Percentiles rank a stretch among this genome's conserved stretches.
These are phyloP conservation scores for Cladosporium phlei DNA, from an alignment of 2,329 filamentous ascomycete species.

Conservation along the genomic window DNA sequence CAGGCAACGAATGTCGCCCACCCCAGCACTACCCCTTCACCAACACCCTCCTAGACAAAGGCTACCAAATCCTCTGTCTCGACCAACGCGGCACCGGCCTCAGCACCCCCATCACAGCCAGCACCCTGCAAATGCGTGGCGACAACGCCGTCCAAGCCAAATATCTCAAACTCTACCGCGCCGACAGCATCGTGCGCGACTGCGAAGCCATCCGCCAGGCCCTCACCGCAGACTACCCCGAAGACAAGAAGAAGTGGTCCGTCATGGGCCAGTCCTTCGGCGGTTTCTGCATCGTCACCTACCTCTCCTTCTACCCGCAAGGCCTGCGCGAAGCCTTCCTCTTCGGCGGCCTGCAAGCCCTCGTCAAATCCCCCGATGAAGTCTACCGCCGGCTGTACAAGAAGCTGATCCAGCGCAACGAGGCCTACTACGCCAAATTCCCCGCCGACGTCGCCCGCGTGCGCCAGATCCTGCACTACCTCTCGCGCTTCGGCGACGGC, in stretches of 20 bases:
- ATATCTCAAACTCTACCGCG: slow-evolving; percentile 79
- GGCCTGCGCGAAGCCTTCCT: slow-evolving; percentile 77
- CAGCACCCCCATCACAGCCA: slow-evolving; percentile 72
- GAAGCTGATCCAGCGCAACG: slow-evolving; percentile 67
- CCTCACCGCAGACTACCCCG: slow-evolving; percentile 64
- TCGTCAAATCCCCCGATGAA: slow-evolving; percentile 65
- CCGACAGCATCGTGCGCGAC: slow-evolving; percentile 85
- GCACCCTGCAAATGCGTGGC: slow-evolving; percentile 63
- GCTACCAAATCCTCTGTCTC: slow-evolving; percentile 79
- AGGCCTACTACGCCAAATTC: slow-evolving; percentile 77
- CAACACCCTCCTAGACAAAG: slow-evolving; percentile 66
- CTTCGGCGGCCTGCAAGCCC: slow-evolving; percentile 75
- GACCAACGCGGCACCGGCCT: slow-evolving; percentile 88
- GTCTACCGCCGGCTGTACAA: slow-evolving; percentile 69
- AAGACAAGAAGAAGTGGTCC: slow-evolving; percentile 72
- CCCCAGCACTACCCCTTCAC: slow-evolving; percentile 72
- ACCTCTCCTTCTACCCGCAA: slow-evolving; percentile 73
- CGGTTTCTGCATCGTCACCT: slow-evolving; percentile 78
- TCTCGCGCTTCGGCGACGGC: slow-evolving; percentile 53
- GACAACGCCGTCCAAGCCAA: slow-evolving; percentile 63
- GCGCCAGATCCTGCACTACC: slow-evolving; percentile 59
- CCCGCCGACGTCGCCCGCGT: slow-evolving; percentile 71
- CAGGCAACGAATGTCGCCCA: slow-evolving; percentile 69
- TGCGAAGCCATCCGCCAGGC: slow-evolving; percentile 77
- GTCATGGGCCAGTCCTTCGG: slow-evolving; percentile 90